Evolutionary conservation across 192 early-diverging fungal genomes (phyloP), one percentile per base, ranked within the genome.

Genomic region (Dissophora ornata): DNA sequence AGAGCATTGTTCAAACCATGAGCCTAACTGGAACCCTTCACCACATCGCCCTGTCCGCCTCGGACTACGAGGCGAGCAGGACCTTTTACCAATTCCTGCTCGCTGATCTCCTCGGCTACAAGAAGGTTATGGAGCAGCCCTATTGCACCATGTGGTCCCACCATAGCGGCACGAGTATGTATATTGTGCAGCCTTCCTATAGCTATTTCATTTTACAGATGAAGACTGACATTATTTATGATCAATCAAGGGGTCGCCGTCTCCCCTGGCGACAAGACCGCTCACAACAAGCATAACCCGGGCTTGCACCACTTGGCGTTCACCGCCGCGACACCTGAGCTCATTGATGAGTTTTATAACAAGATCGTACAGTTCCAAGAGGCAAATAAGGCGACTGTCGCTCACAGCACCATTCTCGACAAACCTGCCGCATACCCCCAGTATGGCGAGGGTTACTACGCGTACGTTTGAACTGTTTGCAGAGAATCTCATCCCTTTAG

Each of bases 281-380:
- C 63, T 36, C 73, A 77, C 40, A 25, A 50, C 53, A 77, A 77
- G 58, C 13, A 10, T 5, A 67, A 54, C 53, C 73, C 73, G 2
- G 64, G 73, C 13, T 34, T 77, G 15, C 40, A 75, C 25, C 71
- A 75, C 18, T 19, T 75, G 4, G 71, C 71, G 6, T 50, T 75
- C 26, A 55, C 47, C 19, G 29, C 32, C 28, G 73, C n/a, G 2
- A 67, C 51, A 9, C 32, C 49, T 11, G 59, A 62, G 10, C 48
- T 41, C 13, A 51, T 77, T 9, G 73, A 62, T n/a, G 53, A 59
- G 44, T 30, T 67, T 15, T 61, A 67, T 25, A 24, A 30, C 13
- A 77, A 67, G 53, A 49, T 77, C 38, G 38, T 77, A 3, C 24
- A 62, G 47, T 77, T 77, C 51, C 58, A 77, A 19, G 57, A 24